A percentile compares a stretch with the other conserved stretches of the same genome.
Conservation (phyloP, 2,329 filamentous ascomycete species). For the Onygena corvina region DNA sequence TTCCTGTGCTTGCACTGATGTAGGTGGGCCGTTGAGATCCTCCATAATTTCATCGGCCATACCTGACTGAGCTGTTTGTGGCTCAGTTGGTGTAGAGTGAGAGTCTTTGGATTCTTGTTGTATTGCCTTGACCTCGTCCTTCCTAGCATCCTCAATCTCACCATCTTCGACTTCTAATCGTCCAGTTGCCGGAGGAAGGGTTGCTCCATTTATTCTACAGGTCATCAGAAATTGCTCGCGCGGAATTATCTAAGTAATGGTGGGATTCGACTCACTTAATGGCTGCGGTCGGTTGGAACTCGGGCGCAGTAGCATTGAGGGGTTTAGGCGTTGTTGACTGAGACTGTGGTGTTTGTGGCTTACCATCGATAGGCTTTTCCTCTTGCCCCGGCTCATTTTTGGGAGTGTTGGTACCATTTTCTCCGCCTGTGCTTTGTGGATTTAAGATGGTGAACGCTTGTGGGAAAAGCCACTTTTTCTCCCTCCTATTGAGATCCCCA, state of each 20-base stretch:
- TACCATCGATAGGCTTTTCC: background rate
- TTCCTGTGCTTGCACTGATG: background rate
- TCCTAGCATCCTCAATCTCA: conserved; percentile 37
- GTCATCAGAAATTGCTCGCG: conserved; percentile 17
- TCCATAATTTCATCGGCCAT: background rate
- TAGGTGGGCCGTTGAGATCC: background rate
- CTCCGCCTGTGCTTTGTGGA: background rate
- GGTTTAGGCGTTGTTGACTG: conserved; percentile 25
- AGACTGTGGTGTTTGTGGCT: conserved; percentile 16
- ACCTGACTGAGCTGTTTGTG: background rate
- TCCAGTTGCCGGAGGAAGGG: conserved; percentile 19
- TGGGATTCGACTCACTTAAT: conserved; percentile 26
- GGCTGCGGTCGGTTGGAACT: conserved; percentile 28
- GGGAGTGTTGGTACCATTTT: conserved; percentile 6
- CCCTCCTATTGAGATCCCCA: conserved; percentile 37
- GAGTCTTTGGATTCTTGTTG: background rate
- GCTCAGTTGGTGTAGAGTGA: background rate
- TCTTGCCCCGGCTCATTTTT: background rate
- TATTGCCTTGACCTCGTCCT: conserved; percentile 21
- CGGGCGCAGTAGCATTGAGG: conserved; percentile 32
- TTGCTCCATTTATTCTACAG: conserved; percentile 22
- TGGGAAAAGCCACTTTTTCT: conserved; percentile 39
- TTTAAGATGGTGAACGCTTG: conserved; percentile 35
- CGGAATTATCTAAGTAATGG: background rate
- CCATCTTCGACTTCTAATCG: conserved; percentile 34